Conservation (phyloP, 495 filamentous ascomycete species). For the Aspergillus avenaceus region DNA sequence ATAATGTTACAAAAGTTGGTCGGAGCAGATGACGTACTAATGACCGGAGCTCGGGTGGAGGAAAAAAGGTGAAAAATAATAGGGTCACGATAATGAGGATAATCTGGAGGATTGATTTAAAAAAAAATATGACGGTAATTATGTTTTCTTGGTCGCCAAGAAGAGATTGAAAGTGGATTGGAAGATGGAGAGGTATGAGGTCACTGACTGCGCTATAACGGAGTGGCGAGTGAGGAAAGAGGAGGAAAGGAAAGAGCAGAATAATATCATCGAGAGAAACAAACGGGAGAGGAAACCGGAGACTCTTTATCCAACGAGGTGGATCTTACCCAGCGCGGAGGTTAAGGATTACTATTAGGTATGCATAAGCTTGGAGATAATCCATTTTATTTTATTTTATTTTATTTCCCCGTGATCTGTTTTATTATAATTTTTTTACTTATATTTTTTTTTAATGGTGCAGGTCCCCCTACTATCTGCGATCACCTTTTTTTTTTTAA, state of each 20-base stretch:
- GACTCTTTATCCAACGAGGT: conserved; percentile 13
- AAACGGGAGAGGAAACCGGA: conserved; percentile 3
- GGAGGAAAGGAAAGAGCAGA: neutral
- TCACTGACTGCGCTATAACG: conserved; percentile 18
- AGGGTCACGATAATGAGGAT: neutral
- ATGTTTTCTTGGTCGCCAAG: conserved; percentile 4
- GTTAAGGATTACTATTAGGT: conserved; percentile 1
- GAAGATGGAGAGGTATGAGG: conserved; percentile 10
- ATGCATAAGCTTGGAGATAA: conserved; percentile 3
- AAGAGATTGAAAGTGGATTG: conserved; percentile 9
- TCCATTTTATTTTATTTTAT: neutral
- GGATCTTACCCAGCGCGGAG: conserved; percentile 7
- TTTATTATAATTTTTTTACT: neutral
- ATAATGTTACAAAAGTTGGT: conserved; percentile 12
- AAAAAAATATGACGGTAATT: conserved; percentile 6
- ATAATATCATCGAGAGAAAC: neutral
- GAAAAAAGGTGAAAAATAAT: neutral
- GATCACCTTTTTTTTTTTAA: neutral
- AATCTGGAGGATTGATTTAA: neutral
- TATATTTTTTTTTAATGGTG: no score
- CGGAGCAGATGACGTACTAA: conserved; percentile 31
- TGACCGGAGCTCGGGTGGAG: conserved; percentile 9
- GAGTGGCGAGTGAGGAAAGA: conserved; percentile 1
- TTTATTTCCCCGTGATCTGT: neutral
- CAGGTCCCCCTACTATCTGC: neutral